Percentiles rank a stretch among this genome's conserved stretches.
phyloP scores from a whole-genome alignment of 2,329 filamentous ascomycete species.

The Trichophyton rubrum region DNA sequence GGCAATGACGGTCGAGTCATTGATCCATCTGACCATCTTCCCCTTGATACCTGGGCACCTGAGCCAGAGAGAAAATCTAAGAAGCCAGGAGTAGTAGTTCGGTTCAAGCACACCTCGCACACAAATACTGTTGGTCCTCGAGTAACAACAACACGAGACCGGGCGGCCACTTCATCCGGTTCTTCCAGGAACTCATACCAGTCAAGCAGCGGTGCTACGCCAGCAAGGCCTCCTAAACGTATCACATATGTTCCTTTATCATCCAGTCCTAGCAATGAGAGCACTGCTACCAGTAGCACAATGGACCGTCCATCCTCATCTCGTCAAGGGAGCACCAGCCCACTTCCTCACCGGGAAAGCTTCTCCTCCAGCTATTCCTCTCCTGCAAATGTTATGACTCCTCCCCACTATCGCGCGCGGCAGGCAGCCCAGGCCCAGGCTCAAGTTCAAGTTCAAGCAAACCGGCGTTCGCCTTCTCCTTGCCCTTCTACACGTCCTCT shows the following conservation, averaged over 20 bases:
- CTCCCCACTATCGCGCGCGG: conserved; percentile 4
- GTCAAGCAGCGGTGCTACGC: not conserved
- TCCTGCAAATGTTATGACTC: conserved; percentile 4
- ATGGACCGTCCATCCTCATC: conserved; percentile 15
- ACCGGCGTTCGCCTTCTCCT: conserved; percentile 8
- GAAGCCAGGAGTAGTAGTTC: conserved; percentile 38
- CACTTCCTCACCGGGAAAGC: conserved; percentile 4
- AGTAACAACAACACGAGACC: conserved; percentile 14
- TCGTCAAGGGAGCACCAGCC: conserved; percentile 9
- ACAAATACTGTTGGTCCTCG: conserved; percentile 16
- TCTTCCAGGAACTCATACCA: conserved; percentile 19
- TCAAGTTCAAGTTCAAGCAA: conserved; percentile 1
- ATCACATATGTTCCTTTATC: not conserved
- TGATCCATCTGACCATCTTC: conserved; percentile 54
- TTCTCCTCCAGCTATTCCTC: not conserved
- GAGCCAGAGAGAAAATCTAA: conserved; percentile 48
- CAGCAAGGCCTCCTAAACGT: conserved; percentile 12
- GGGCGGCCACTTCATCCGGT: conserved; percentile 18
- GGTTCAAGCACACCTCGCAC: conserved; percentile 31
- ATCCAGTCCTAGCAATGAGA: conserved; percentile 11
- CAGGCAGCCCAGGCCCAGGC: not conserved
- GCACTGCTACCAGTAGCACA: conserved; percentile 15
- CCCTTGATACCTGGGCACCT: conserved; percentile 53
- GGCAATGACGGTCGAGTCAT: conserved; percentile 52
- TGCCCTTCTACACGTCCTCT: conserved; percentile 22